Percentiles rank a stretch among this genome's conserved stretches.
Conservation (phyloP, 106 monocot species). For the Cymbidium sinense region DNA sequence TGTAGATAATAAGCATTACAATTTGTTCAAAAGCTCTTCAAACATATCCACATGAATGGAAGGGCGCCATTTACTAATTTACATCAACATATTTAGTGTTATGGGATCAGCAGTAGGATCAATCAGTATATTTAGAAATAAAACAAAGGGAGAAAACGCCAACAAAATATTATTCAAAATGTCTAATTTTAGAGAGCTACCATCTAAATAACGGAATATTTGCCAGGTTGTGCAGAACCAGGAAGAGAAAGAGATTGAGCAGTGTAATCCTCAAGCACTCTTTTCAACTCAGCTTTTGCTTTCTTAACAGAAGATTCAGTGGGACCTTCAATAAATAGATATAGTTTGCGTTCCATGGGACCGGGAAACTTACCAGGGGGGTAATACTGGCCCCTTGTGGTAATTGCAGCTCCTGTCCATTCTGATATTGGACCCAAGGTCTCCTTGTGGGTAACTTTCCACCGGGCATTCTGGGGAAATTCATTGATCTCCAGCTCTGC, state of each 20-base stretch:
- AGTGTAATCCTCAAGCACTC: constrained; percentile 81
- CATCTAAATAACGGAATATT: constrained; percentile 76
- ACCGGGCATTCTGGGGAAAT: constrained; percentile 92
- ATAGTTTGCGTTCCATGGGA: constrained; percentile 81
- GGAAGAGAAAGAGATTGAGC: constrained; percentile 63
- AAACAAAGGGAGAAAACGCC: background rate
- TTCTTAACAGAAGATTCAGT: constrained; percentile 94
- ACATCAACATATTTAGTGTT: background rate
- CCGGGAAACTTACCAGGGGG: constrained; percentile 65
- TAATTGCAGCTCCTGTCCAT: constrained; percentile 92
- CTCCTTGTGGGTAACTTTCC: constrained; percentile 96
- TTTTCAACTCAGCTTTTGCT: constrained; percentile 83
- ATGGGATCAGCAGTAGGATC: background rate
- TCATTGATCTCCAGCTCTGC: constrained; percentile 96
- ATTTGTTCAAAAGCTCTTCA: background rate
- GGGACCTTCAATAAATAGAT: constrained; percentile 86
- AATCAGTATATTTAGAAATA: background rate
- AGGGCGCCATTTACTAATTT: background rate
- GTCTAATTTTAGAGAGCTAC: background rate
- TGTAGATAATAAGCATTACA: constrained; percentile 2
- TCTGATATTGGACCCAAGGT: constrained; percentile 90
- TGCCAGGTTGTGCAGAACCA: constrained; percentile 82
- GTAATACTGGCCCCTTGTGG: constrained; percentile 77
- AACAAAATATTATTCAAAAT: background rate
- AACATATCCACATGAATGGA: background rate